phyloP scores from a whole-genome alignment of 2,329 filamentous ascomycete species.

The Fusarium anthophilum region DNA sequence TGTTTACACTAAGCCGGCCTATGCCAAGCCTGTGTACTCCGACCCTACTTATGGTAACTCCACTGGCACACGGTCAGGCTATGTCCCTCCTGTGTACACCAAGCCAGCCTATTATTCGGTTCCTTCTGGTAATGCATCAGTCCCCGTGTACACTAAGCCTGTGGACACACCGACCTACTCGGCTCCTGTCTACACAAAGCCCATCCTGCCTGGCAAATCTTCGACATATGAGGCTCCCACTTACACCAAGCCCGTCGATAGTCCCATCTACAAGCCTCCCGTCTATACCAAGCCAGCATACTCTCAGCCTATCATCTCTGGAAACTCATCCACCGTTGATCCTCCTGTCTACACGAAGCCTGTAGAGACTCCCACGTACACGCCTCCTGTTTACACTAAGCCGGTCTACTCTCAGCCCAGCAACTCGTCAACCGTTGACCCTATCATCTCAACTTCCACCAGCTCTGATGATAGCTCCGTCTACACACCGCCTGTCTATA shows the following conservation, averaged over 20 bases:
- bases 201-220: constrained; percentile 2
- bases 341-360: constrained; percentile 15
- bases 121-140: constrained; percentile 8
- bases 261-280: constrained; percentile 9
- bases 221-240: background rate
- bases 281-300: constrained; percentile 18
- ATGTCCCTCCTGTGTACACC: constrained; percentile 16
- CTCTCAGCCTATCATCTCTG: background rate
- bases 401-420: background rate
- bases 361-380: constrained; percentile 17
- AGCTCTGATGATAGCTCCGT: constrained; percentile 3
- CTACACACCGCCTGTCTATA: constrained; percentile 23
- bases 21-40: constrained; percentile 21
- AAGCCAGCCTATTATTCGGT: constrained; percentile 8
- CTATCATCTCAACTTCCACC: constrained; percentile 10
- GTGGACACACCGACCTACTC: constrained; percentile 13
- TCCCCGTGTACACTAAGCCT: constrained; percentile 19
- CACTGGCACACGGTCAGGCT: constrained; percentile 15
- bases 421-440: constrained; percentile 2
- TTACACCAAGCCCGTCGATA: constrained; percentile 16
- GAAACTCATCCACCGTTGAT: constrained; percentile 12
- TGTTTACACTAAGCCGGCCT: constrained; percentile 14
- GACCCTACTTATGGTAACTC: constrained; percentile 19
- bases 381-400: constrained; percentile 20
- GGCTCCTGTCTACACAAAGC: constrained; percentile 20